phyloP scores from a whole-genome alignment of 768 basidiomycete species.

The Solioccasus polychromus region DNA sequence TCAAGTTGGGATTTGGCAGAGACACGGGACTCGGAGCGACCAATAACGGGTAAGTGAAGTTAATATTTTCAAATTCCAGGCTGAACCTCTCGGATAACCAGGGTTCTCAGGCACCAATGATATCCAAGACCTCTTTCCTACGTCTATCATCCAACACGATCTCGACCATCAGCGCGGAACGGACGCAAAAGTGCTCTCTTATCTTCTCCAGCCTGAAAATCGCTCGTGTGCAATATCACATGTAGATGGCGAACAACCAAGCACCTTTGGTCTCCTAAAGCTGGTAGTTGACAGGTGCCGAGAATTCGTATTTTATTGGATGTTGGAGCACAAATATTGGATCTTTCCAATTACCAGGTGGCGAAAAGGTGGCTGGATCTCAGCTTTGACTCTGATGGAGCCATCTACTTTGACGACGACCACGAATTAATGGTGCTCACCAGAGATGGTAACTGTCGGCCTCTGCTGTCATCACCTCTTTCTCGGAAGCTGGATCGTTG shows the following conservation, averaged over 20 bases:
- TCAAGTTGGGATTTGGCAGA: background rate
- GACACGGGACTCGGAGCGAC: background rate
- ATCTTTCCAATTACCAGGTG: too few species aligned
- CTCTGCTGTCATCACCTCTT: too few species aligned
- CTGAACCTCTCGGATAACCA: background rate
- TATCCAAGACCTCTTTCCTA: background rate
- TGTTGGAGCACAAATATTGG: too few species aligned
- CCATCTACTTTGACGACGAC: too few species aligned
- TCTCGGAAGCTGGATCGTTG: too few species aligned
- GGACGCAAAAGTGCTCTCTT: background rate
- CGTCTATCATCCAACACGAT: background rate
- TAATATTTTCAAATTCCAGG: too few species aligned
- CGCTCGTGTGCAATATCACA: background rate
- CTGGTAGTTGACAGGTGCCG: background rate
- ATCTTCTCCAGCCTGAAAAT: background rate
- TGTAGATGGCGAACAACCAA: background rate
- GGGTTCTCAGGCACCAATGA: background rate
- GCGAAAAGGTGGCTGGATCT: too few species aligned
- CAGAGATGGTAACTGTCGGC: too few species aligned
- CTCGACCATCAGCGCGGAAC: background rate
- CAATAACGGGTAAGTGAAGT: background rate
- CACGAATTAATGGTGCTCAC: constrained; percentile 8
- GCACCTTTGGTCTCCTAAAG: background rate
- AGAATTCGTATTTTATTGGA: background rate
- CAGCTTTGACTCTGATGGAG: too few species aligned